Percentiles rank a stretch among this genome's conserved stretches.
These are phyloP conservation scores for Vicia faba DNA, from an alignment of 306 rosid genomes.

Conservation along the genomic window DNA sequence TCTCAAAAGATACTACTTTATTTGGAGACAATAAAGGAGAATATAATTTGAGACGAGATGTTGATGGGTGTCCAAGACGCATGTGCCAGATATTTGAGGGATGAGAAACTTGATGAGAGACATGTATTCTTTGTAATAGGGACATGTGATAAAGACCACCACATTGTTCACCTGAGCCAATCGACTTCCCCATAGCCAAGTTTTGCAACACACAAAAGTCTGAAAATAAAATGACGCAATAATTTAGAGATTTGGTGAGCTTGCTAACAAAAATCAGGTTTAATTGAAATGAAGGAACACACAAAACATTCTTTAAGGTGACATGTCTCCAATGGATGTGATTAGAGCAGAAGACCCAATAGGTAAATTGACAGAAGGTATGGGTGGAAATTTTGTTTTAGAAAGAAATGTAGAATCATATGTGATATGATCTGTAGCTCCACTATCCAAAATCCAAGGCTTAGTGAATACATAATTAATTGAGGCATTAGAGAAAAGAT, in stretches of 20 bases:
- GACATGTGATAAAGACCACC: constrained; percentile 10
- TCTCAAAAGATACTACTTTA: neutral
- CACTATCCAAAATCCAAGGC: constrained; percentile 7
- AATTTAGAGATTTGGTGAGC: constrained; percentile 12
- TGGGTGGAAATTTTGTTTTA: neutral
- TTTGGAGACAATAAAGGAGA: neutral
- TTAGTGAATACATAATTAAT: neutral
- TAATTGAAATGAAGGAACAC: constrained; percentile 31
- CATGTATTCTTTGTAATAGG: neutral
- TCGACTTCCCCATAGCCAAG: constrained; percentile 24
- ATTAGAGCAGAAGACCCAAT: constrained; percentile 12
- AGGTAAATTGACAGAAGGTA: constrained; percentile 27
- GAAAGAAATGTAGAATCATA: neutral
- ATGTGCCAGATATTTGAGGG: constrained; percentile 18
- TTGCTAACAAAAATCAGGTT: constrained; percentile 31
- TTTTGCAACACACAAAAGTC: constrained; percentile 32
- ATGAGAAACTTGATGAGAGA: constrained; percentile 16
- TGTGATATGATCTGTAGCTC: constrained; percentile 27
- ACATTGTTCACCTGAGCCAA: constrained; percentile 6
- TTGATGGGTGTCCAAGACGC: constrained; percentile 20
- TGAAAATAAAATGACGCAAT: constrained; percentile 10
- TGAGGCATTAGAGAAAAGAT: neutral
- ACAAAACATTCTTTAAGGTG: constrained; percentile 33
- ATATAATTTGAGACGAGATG: constrained; percentile 1
- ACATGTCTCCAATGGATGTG: neutral